These are phyloP conservation scores for Penicillium sp. DNA, from an alignment of 2,329 filamentous ascomycete genomes.

Conservation along the genomic window DNA sequence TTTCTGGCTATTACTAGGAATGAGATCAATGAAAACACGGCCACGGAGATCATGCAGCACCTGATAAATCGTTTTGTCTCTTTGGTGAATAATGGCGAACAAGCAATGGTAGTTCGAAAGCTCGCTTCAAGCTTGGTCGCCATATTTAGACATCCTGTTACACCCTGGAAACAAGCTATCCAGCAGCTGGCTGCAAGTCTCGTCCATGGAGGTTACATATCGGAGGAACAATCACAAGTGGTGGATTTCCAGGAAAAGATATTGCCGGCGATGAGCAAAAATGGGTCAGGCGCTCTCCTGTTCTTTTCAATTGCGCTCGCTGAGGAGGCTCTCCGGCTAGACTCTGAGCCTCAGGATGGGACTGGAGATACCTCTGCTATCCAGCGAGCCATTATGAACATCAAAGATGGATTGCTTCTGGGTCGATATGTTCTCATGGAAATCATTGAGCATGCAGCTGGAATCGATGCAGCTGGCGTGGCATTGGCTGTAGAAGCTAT, in stretches of 20 bases:
- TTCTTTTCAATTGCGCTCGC: conserved; percentile 43
- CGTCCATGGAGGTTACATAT: conserved; percentile 38
- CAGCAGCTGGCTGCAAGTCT: conserved; percentile 41
- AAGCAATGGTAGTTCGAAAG: conserved; percentile 47
- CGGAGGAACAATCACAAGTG: conserved; percentile 33
- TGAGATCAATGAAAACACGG: conserved; percentile 36
- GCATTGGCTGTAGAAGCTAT: conserved; percentile 36
- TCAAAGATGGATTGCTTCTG: conserved; percentile 38
- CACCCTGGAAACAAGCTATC: conserved; percentile 40
- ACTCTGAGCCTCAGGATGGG: conserved; percentile 19
- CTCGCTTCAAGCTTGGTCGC: conserved; percentile 46
- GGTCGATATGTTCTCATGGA: conserved; percentile 27
- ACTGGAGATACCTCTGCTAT: conserved; percentile 8
- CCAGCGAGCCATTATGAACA: conserved; percentile 29
- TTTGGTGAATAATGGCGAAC: conserved; percentile 41
- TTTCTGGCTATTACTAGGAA: conserved; percentile 27
- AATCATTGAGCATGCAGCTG: conserved; percentile 26
- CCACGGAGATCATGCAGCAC: conserved; percentile 39
- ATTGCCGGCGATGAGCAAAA: conserved; percentile 39
- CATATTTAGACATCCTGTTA: conserved; percentile 43
- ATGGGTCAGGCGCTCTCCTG: conserved; percentile 36
- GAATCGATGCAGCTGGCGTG: conserved; percentile 20
- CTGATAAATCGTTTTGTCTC: conserved; percentile 46
- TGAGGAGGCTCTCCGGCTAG: conserved; percentile 37
- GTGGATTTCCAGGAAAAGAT: conserved; percentile 32